Conservation (phyloP, 2,329 filamentous ascomycete species). For the Penicillium sp. region DNA sequence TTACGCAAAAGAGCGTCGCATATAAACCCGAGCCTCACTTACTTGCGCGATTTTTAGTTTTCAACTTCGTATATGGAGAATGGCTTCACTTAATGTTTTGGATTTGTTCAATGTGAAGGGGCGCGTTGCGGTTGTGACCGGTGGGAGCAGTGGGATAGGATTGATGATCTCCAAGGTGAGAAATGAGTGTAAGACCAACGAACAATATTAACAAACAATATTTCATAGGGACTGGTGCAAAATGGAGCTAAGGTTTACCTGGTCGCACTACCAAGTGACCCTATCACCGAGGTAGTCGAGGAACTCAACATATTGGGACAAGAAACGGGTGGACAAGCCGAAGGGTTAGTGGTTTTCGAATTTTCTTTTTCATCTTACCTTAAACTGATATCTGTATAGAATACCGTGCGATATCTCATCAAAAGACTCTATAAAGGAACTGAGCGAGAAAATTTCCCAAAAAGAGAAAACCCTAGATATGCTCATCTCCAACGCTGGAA, state of each 20-base stretch:
- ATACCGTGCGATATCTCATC: slow-evolving; percentile 37
- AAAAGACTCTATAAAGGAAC: slow-evolving; percentile 42
- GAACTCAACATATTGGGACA: slow-evolving; percentile 44
- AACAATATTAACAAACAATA: not conserved
- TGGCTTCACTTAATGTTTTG: slow-evolving; percentile 13
- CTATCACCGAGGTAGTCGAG: slow-evolving; percentile 39
- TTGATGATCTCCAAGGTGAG: slow-evolving; percentile 49
- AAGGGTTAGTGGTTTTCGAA: slow-evolving; percentile 32
- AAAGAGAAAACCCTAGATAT: slow-evolving; percentile 48
- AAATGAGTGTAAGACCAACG: not conserved
- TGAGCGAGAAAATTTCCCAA: slow-evolving; percentile 34
- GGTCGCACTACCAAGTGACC: slow-evolving; percentile 43
- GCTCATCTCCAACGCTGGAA: slow-evolving; percentile 52
- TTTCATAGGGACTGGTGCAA: slow-evolving; percentile 40
- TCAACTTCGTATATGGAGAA: not conserved
- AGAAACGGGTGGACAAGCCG: slow-evolving; percentile 37
- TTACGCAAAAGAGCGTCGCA: not conserved
- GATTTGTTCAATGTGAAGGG: slow-evolving; percentile 40
- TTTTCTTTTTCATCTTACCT: not conserved
- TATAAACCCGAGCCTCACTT: not conserved
- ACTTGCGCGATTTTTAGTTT: too few species aligned
- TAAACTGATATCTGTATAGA: not conserved
- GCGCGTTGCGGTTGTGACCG: slow-evolving; percentile 47
- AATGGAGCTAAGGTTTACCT: slow-evolving; percentile 52
- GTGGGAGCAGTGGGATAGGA: slow-evolving; percentile 48